These are phyloP conservation scores for Tetramitus jugosus DNA, from an alignment of 208 protist genomes.

Conservation along the genomic window DNA sequence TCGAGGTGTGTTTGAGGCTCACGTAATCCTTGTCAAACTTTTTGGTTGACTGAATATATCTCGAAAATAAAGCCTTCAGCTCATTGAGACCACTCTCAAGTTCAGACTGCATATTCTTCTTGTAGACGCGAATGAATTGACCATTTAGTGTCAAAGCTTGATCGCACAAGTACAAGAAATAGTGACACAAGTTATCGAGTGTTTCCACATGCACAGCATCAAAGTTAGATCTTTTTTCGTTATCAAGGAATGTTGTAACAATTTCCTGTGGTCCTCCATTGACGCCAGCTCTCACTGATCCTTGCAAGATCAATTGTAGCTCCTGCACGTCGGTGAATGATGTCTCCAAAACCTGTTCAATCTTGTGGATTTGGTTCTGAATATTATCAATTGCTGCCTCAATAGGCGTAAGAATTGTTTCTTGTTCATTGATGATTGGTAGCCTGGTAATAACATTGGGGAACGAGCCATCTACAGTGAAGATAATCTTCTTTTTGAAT, in stretches of 20 bases:
- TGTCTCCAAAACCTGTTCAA: background rate
- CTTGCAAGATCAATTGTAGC: slow-evolving; percentile 2
- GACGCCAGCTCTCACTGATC: background rate
- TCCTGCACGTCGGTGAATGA: background rate
- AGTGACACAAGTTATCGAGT: background rate
- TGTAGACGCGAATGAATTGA: background rate
- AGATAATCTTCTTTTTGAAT: background rate
- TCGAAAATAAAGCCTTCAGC: background rate
- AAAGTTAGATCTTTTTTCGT: background rate
- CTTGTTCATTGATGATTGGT: background rate
- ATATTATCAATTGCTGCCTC: slow-evolving; percentile 7
- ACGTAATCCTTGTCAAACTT: no score
- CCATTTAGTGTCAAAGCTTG: background rate
- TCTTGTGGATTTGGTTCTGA: background rate
- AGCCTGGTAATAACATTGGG: background rate
- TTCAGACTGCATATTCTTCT: background rate
- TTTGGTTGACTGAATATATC: background rate
- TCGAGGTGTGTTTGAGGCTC: no score
- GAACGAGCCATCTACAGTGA: background rate
- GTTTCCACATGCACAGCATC: background rate
- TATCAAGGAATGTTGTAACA: background rate
- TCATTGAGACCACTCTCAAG: background rate
- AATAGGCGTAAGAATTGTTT: background rate
- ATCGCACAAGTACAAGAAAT: slow-evolving; percentile 9
- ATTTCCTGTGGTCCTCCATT: background rate